A percentile compares a stretch with the other conserved stretches of the same genome.
These are phyloP conservation scores for Hanseniaspora valbyensis DNA, from an alignment of 805 yeast genomes.

Conservation along the genomic window DNA sequence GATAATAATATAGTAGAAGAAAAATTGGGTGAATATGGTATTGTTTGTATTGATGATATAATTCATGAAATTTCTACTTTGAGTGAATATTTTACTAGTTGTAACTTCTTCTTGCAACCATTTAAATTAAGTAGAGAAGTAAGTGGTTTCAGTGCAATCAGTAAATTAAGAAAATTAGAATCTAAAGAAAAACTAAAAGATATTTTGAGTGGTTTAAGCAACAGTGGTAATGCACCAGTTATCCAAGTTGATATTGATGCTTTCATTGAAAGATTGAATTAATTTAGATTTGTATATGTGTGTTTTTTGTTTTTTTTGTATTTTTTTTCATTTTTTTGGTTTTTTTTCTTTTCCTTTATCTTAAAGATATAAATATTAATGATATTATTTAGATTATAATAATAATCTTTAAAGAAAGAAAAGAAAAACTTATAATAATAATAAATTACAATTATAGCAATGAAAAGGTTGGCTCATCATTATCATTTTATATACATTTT, in stretches of 20 bases:
- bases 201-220: conserved; percentile 35
- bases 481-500: no score
- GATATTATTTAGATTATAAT: no score
- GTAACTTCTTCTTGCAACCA: conserved; percentile 55
- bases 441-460: no score
- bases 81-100: conserved; percentile 54
- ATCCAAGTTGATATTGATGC: conserved; percentile 64
- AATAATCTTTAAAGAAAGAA: no score
- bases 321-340: neutral
- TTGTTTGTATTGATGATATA: conserved; percentile 71
- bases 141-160: conserved; percentile 63
- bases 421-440: no score
- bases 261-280: conserved; percentile 56
- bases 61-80: conserved; percentile 56
- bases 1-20: conserved; percentile 70
- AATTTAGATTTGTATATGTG: conserved; percentile 15
- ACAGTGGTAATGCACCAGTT: conserved; percentile 55
- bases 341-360: neutral
- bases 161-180: conserved; percentile 53
- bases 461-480: no score
- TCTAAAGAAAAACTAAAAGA: conserved; percentile 40
- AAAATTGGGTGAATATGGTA: conserved; percentile 53
- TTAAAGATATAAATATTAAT: no score
- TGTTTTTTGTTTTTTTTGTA: neutral
- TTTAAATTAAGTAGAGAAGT: conserved; percentile 60